phyloP scores from a whole-genome alignment of 352 stramenopile species.

The Globisporangium viniferum region DNA sequence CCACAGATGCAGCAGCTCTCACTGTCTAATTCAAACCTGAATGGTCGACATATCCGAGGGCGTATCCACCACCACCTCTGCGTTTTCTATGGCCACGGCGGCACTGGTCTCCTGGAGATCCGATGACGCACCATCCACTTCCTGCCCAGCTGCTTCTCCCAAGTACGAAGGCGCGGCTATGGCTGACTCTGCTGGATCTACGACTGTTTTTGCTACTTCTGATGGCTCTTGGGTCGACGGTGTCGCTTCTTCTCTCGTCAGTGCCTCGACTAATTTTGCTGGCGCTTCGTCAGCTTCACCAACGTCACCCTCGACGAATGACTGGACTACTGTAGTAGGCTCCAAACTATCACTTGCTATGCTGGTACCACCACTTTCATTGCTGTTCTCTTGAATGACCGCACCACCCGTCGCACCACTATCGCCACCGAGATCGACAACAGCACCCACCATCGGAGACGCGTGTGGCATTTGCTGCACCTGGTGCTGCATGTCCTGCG shows the following conservation, averaged over 20 bases:
- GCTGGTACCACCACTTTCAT: not conserved
- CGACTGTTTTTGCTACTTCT: not conserved
- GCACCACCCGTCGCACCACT: not conserved
- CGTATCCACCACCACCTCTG: not conserved
- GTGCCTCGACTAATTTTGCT: not conserved
- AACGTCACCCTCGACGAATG: not conserved
- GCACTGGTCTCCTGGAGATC: not conserved
- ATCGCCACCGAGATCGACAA: not conserved
- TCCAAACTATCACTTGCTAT: not conserved
- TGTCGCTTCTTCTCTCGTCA: not conserved
- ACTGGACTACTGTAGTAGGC: not conserved
- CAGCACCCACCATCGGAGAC: not conserved
- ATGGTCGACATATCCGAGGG: not conserved
- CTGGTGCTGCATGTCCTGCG: conserved; percentile 24
- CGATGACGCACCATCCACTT: no score
- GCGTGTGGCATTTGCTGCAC: not conserved
- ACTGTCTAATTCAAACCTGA: conserved; percentile 1
- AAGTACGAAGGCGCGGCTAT: not conserved
- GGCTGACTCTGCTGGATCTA: not conserved
- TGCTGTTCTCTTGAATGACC: not conserved
- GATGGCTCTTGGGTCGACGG: not conserved
- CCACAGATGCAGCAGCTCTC: not conserved
- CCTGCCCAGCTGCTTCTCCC: not conserved
- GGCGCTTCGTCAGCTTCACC: not conserved
- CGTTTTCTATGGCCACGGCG: not conserved